Evolutionary conservation across 352 stramenopile genomes (phyloP).

Genomic region (Phytophthora fragariae): DNA sequence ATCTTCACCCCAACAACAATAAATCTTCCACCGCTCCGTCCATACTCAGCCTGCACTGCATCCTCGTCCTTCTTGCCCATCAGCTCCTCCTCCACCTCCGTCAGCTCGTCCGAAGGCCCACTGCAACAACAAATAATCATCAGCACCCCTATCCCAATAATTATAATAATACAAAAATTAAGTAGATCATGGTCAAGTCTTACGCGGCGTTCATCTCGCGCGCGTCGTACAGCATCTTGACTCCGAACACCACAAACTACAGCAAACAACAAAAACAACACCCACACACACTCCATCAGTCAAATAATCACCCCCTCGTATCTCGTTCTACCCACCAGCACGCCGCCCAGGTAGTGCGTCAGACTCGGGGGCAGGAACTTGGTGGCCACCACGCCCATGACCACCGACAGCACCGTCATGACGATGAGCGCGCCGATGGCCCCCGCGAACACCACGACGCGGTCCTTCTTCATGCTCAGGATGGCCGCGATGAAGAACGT

Average conservation of each 20-base stretch:
- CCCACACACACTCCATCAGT: neutral
- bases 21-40: neutral
- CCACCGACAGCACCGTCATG: slow-evolving; percentile 98
- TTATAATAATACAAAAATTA: too few relatives aligned
- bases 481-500: slow-evolving; percentile 99
- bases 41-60: slow-evolving; percentile 55
- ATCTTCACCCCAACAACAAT: neutral
- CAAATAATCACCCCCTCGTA: neutral
- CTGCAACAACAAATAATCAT: slow-evolving; percentile 32
- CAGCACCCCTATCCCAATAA: neutral
- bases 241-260: slow-evolving; percentile 97
- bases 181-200: slow-evolving; percentile 6
- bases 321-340: slow-evolving; percentile 59
- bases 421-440: slow-evolving; percentile 95
- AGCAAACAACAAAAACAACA: slow-evolving; percentile 19
- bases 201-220: slow-evolving; percentile 85
- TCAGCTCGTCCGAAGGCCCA: slow-evolving; percentile 81
- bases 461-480: slow-evolving; percentile 96
- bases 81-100: slow-evolving; percentile 86
- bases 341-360: slow-evolving; percentile 96
- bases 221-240: slow-evolving; percentile 93
- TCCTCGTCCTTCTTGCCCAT: slow-evolving; percentile 85
- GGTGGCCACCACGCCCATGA: slow-evolving; percentile 97
- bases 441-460: slow-evolving; percentile 96
- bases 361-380: slow-evolving; percentile 93